A percentile compares a stretch with the other conserved stretches of the same genome.
These are phyloP conservation scores for Phaeotremella skinneri DNA, from an alignment of 768 basidiomycete genomes.

Conservation along the genomic window DNA sequence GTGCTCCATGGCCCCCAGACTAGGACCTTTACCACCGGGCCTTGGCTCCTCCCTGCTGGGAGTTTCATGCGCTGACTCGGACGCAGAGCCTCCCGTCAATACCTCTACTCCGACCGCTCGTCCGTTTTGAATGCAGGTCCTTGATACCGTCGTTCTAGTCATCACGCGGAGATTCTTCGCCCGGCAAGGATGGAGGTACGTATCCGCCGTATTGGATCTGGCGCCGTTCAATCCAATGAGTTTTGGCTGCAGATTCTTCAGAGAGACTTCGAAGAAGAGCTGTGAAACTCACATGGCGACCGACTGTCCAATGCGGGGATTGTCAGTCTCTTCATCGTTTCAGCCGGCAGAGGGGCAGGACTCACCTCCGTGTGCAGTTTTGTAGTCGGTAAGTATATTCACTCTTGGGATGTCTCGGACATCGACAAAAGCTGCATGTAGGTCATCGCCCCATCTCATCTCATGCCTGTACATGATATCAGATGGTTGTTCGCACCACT, in stretches of 20 bases:
- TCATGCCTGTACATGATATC: constrained; percentile 4
- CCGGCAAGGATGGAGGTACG: constrained; percentile 12
- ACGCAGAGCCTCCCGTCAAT: neutral
- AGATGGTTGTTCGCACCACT: neutral
- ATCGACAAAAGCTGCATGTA: constrained; percentile 12
- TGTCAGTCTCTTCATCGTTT: too few species aligned
- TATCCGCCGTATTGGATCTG: constrained; percentile 16
- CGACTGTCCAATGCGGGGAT: neutral
- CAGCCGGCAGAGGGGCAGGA: neutral
- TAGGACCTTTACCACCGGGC: too few species aligned
- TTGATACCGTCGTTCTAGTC: constrained; percentile 10
- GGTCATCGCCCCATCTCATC: constrained; percentile 3
- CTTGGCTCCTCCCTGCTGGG: neutral
- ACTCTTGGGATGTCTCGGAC: constrained; percentile 2
- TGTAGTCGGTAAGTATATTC: constrained; percentile 18
- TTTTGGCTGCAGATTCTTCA: constrained; percentile 18
- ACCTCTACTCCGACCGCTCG: constrained; percentile 15
- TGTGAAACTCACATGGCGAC: neutral
- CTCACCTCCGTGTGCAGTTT: constrained; percentile 21
- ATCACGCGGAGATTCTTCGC: constrained; percentile 14
- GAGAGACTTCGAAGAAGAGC: too few species aligned
- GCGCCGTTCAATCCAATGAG: constrained; percentile 15
- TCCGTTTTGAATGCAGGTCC: constrained; percentile 4
- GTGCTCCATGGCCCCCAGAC: too few species aligned
- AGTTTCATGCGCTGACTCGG: neutral